phyloP scores from a whole-genome alignment of 805 yeast species.

The Groenewaldozyma tartarivorans region DNA sequence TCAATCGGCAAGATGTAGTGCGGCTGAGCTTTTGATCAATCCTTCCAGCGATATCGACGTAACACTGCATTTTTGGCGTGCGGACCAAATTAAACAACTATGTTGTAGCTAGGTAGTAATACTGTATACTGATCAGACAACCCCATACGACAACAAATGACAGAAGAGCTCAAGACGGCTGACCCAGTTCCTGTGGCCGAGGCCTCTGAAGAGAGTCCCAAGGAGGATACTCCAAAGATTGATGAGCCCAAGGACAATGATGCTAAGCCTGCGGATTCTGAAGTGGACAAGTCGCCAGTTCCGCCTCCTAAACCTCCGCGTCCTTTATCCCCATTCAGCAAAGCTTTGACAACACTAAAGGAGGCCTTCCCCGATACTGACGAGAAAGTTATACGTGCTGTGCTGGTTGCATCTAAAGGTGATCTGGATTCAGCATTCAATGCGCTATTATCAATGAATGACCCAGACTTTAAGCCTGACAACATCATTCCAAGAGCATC shows the following conservation, averaged over 20 bases:
- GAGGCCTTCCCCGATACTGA: conserved; percentile 85
- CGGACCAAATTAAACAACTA: too few relatives aligned
- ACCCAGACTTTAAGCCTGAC: conserved; percentile 29
- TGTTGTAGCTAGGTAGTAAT: too few relatives aligned
- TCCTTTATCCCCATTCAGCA: conserved; percentile 52
- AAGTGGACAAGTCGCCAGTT: too few relatives aligned
- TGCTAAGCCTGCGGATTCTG: too few relatives aligned
- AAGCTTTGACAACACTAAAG: conserved; percentile 48
- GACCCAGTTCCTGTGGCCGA: conserved; percentile 4
- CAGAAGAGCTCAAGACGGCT: too few relatives aligned
- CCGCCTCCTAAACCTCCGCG: conserved; percentile 47
- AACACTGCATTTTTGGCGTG: too few relatives aligned
- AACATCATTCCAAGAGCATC: conserved; percentile 9
- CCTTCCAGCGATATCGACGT: too few relatives aligned
- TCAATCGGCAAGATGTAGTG: too few relatives aligned
- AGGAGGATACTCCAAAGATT: conserved; percentile 5
- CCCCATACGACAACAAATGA: too few relatives aligned
- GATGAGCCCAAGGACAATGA: background rate
- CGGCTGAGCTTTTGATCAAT: too few relatives aligned
- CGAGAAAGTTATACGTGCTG: conserved; percentile 60
- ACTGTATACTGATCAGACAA: too few relatives aligned
- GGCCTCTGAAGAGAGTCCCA: conserved; percentile 3
- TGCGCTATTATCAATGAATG: conserved; percentile 72
- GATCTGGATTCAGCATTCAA: conserved; percentile 77
- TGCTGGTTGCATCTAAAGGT: conserved; percentile 79